Percentiles rank a stretch among this genome's conserved stretches.
Evolutionary conservation across 2,329 filamentous ascomycete species (phyloP).

Genomic region (Achaetomium macrosporum): DNA sequence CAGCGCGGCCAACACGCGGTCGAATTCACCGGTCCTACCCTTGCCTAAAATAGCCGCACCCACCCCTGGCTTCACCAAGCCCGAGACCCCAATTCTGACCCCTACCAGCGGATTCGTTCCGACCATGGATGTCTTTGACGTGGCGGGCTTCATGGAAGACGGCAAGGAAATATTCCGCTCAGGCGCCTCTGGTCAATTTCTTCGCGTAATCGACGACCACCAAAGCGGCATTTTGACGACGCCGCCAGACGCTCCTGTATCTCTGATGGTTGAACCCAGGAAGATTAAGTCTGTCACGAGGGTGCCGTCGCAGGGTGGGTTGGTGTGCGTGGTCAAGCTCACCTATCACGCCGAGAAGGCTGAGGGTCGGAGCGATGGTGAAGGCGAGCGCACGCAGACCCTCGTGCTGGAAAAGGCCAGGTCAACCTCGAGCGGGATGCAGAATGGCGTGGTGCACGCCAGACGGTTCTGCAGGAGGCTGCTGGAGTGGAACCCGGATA

Average conservation of each 20-base stretch:
- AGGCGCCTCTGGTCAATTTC: background rate
- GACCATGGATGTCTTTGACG: slow-evolving; percentile 15
- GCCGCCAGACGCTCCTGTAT: background rate
- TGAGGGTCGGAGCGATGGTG: background rate
- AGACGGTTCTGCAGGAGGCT: slow-evolving; percentile 22
- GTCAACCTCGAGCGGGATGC: slow-evolving; percentile 9
- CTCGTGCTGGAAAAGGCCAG: slow-evolving; percentile 21
- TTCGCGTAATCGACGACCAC: slow-evolving; percentile 12
- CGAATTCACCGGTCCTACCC: slow-evolving; percentile 4
- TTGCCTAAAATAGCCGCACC: background rate
- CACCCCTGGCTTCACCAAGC: background rate
- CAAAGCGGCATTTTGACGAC: slow-evolving; percentile 10
- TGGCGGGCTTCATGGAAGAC: slow-evolving; percentile 11
- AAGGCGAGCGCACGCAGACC: slow-evolving; percentile 7
- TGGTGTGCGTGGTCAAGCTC: slow-evolving; percentile 15
- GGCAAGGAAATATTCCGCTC: slow-evolving; percentile 7
- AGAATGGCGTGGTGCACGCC: slow-evolving; percentile 22
- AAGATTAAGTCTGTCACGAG: slow-evolving; percentile 12
- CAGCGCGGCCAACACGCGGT: slow-evolving; percentile 11
- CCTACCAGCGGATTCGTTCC: background rate
- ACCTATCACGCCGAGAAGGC: background rate
- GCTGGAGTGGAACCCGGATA: slow-evolving; percentile 16
- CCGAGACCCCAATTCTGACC: slow-evolving; percentile 1
- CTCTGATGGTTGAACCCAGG: slow-evolving; percentile 11
- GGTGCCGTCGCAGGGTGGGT: slow-evolving; percentile 4